Evolutionary conservation across 345 rosid species (phyloP), one percentile per base, ranked within the genome.

Genomic region (Ceriops zippeliana): DNA sequence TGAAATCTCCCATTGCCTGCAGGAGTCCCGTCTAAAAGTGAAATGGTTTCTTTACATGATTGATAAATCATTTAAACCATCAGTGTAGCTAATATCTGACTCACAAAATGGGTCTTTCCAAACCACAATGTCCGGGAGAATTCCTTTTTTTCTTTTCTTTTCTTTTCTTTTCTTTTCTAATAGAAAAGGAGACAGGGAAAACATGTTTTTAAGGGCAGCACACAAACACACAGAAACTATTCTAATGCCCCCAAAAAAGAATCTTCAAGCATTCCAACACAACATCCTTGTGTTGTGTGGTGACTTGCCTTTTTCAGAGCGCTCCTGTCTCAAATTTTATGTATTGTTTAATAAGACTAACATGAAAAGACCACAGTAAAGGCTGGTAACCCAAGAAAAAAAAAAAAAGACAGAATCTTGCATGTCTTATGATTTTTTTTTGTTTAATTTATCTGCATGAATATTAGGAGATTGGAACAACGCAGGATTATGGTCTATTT

Each of bases 361-460:
- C 71, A 46, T 54, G 28, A 62, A 69, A 75, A 67, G 42, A 72
- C 70, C 53, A 1, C 13, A 71, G 34, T 65, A 71, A 71, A 63
- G 34, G 6, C 68, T 66, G 61, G 62, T 30, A 67, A 67, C 65
- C 71, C 77, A 70, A 69, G 71, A 5, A 31, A 31, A 69, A 83
- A 70, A 75, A 61, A 75, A 61, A 65, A 62, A 61, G 57, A 46
- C 70, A 66, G 68, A 58, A 67, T 53, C 61, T 42, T 52, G 70
- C 71, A 73, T 52, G 72, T 71, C 58, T 75, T 19, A 22, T n/a
- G 37, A 51, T 11, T 53, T 26, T 54, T 22, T 54, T 21, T 20
- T 20, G 24, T 52, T 52, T n/a, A 52, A 54, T 62, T 58, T 75
- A 73, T 76, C 69, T 75, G 83, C 82, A 81, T 76, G 80, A 61